Evolutionary conservation across 177 flowering plant genomes (phyloP).

Genomic region (Telopea speciosissima): DNA sequence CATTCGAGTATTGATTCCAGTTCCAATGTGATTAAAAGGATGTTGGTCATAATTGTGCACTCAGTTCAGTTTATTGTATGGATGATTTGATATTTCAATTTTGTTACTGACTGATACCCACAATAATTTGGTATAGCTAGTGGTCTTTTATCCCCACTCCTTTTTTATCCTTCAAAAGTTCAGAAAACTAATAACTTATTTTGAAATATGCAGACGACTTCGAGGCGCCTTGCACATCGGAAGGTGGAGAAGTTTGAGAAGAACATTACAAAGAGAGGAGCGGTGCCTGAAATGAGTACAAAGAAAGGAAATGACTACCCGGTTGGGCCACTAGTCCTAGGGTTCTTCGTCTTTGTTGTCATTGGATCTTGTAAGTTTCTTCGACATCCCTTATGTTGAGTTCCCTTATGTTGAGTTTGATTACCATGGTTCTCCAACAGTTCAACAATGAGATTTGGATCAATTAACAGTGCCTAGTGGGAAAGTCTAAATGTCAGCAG

Average conservation of each 20-base stretch:
- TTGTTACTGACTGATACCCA: no score
- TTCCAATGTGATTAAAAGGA: no score
- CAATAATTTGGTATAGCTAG: no score
- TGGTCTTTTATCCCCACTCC: no score
- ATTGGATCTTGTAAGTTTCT: conserved; percentile 63
- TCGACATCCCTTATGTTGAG: not conserved
- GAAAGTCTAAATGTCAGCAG: no score
- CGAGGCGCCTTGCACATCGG: conserved; percentile 64
- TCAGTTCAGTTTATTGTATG: no score
- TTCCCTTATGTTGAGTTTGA: not conserved
- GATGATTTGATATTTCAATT: no score
- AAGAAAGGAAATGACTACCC: conserved; percentile 72
- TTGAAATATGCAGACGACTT: conserved; percentile 40
- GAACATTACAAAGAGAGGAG: conserved; percentile 62
- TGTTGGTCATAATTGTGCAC: no score
- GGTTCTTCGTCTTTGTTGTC: conserved; percentile 69
- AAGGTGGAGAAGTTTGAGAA: conserved; percentile 62
- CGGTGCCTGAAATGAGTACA: conserved; percentile 55
- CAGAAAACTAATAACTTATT: no score
- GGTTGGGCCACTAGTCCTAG: conserved; percentile 61
- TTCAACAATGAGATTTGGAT: not conserved
- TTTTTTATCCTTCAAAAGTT: no score
- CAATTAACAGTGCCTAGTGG: not conserved
- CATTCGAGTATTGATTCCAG: no score
- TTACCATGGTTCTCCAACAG: not conserved